A percentile compares a stretch with the other conserved stretches of the same genome.
These are phyloP conservation scores for Jacaranda mimosifolia DNA, from an alignment of 257 asterid genomes.

Conservation along the genomic window DNA sequence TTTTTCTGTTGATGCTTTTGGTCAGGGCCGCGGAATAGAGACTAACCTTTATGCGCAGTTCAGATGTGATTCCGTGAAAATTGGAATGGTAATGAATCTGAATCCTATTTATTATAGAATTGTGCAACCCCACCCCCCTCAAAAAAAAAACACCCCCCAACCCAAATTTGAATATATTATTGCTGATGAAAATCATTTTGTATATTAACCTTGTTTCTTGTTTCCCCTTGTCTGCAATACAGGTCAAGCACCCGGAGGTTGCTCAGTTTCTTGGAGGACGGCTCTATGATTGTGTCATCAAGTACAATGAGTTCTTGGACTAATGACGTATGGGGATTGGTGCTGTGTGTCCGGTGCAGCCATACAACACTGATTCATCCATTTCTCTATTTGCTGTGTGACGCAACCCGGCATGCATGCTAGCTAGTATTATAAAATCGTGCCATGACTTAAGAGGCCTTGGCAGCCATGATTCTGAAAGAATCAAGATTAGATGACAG, in stretches of 20 bases:
- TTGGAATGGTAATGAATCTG: constrained; percentile 78
- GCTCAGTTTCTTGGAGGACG: constrained; percentile 98
- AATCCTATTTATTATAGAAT: not conserved
- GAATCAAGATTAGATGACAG: no score
- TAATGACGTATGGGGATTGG: constrained; percentile 27
- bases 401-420: not conserved
- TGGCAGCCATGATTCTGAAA: no score
- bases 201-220: constrained; percentile 16
- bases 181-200: not conserved
- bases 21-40: constrained; percentile 97
- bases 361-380: not conserved
- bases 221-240: constrained; percentile 31
- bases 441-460: no score
- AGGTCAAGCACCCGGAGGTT: constrained; percentile 98
- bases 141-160: no score
- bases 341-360: constrained; percentile 13
- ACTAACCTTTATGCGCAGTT: constrained; percentile 95
- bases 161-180: not conserved
- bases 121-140: not conserved
- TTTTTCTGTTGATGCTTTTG: constrained; percentile 9
- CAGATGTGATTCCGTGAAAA: constrained; percentile 89
- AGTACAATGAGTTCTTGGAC: constrained; percentile 60
- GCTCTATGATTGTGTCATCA: constrained; percentile 93
- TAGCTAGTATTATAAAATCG: no score
- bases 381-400: constrained; percentile 25